Evolutionary conservation across 352 stramenopile genomes (phyloP).

Genomic region (Thalassiosira exigua): DNA sequence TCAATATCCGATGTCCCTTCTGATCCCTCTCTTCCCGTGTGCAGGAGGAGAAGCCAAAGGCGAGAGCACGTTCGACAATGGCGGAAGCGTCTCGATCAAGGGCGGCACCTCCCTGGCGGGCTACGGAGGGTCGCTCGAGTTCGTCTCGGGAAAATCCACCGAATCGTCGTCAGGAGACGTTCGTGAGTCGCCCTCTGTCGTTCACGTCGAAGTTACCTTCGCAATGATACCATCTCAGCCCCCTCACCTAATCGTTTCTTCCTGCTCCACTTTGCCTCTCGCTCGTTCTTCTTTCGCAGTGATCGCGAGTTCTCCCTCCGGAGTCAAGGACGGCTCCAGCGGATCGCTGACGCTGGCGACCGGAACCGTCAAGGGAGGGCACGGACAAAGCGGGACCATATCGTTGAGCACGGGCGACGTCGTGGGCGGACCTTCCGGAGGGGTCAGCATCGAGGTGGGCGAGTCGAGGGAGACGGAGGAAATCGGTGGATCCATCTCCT

Average conservation of each 20-base stretch:
- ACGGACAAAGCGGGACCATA: slow-evolving; percentile 34
- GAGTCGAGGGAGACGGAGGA: slow-evolving; percentile 69
- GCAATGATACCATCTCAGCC: neutral
- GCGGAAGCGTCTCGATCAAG: slow-evolving; percentile 83
- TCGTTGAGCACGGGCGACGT: slow-evolving; percentile 44
- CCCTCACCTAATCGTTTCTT: neutral
- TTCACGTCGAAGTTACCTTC: too few species aligned
- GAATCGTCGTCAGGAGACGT: slow-evolving; percentile 85
- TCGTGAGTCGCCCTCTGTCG: slow-evolving; percentile 32
- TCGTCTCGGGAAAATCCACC: slow-evolving; percentile 81
- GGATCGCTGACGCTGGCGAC: slow-evolving; percentile 63
- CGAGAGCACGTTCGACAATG: slow-evolving; percentile 89
- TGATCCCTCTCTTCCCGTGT: neutral
- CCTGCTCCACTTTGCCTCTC: neutral
- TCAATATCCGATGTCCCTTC: neutral
- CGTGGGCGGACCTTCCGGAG: slow-evolving; percentile 47
- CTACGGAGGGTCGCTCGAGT: slow-evolving; percentile 74
- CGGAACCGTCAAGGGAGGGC: slow-evolving; percentile 24
- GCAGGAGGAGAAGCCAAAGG: slow-evolving; percentile 89
- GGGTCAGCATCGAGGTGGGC: slow-evolving; percentile 62
- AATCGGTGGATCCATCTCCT: slow-evolving; percentile 67
- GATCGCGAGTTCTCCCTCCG: slow-evolving; percentile 27
- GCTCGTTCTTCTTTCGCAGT: slow-evolving; percentile 15
- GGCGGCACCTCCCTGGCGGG: slow-evolving; percentile 82
- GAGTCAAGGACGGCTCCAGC: slow-evolving; percentile 18